phyloP scores from a whole-genome alignment of 495 filamentous ascomycete species.

The Penicillium salamii region DNA sequence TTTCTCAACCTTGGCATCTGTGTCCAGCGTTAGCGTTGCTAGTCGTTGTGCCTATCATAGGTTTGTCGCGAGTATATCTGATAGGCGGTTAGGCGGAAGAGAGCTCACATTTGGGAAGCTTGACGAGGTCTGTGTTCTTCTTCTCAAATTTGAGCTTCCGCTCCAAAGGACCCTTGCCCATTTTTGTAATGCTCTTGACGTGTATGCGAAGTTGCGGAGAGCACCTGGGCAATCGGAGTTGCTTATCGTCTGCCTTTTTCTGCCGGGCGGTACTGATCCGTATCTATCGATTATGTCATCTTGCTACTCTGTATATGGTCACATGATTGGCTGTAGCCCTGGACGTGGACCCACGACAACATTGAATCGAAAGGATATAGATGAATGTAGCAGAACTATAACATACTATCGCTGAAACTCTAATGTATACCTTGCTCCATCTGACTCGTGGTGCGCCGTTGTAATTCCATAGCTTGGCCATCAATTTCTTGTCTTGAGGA shows the following conservation, averaged over 20 bases:
- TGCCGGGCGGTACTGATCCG: conserved; percentile 11
- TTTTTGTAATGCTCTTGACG: conserved; percentile 6
- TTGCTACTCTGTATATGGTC: too few relatives aligned
- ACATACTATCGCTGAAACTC: too few relatives aligned
- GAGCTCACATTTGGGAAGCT: conserved; percentile 36
- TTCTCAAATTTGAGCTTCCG: conserved; percentile 38
- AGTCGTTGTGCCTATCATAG: neutral
- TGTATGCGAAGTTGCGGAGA: neutral
- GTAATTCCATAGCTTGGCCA: too few relatives aligned
- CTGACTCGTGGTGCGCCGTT: too few relatives aligned
- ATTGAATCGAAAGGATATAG: too few relatives aligned
- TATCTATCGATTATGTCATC: too few relatives aligned
- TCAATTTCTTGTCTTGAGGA: too few relatives aligned
- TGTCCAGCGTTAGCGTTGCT: conserved; percentile 16
- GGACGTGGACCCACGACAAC: too few relatives aligned
- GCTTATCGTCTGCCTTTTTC: conserved; percentile 22
- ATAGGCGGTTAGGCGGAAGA: neutral
- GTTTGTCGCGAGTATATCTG: too few relatives aligned
- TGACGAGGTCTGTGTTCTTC: conserved; percentile 38
- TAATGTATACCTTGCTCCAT: too few relatives aligned
- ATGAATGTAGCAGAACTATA: too few relatives aligned
- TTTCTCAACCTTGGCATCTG: conserved; percentile 53
- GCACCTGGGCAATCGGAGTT: neutral
- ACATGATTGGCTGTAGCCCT: too few relatives aligned
- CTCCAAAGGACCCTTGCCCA: conserved; percentile 29